phyloP scores from a whole-genome alignment of 2,329 filamentous ascomycete genomes.

The Dactylella cylindrospora region DNA sequence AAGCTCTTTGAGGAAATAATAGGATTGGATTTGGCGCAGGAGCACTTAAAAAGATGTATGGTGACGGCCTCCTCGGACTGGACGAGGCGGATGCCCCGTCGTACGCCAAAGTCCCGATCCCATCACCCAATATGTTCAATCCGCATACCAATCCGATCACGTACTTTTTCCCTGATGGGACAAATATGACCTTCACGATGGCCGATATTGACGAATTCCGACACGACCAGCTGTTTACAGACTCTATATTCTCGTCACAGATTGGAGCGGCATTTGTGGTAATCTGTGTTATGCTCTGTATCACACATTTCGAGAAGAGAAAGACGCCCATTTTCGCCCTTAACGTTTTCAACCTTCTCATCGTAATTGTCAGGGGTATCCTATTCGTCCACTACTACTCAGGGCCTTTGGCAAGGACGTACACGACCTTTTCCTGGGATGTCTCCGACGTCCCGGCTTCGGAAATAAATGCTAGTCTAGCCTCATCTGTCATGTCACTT shows the following conservation, averaged over 20 bases:
- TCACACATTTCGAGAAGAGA: slow-evolving; percentile 68
- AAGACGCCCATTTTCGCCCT: slow-evolving; percentile 65
- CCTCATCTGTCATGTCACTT: slow-evolving; percentile 57
- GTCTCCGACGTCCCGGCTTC: slow-evolving; percentile 55
- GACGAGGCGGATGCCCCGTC: neutral
- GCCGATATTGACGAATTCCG: slow-evolving; percentile 40
- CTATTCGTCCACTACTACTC: slow-evolving; percentile 64
- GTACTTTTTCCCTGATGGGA: slow-evolving; percentile 44
- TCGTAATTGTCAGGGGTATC: slow-evolving; percentile 63
- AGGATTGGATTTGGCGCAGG: too few relatives aligned
- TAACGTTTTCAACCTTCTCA: slow-evolving; percentile 63
- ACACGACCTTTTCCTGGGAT: slow-evolving; percentile 62
- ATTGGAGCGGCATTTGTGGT: slow-evolving; percentile 69
- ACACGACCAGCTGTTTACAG: slow-evolving; percentile 26
- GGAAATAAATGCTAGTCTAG: slow-evolving; percentile 56
- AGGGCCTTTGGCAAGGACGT: slow-evolving; percentile 64
- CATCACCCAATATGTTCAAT: slow-evolving; percentile 5
- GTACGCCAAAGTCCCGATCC: slow-evolving; percentile 11
- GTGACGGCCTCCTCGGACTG: too few relatives aligned
- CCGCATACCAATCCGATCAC: slow-evolving; percentile 19
- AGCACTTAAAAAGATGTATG: too few relatives aligned
- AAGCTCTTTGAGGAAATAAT: too few relatives aligned
- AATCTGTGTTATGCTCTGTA: slow-evolving; percentile 65
- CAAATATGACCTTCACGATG: slow-evolving; percentile 45
- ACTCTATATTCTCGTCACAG: slow-evolving; percentile 65